A percentile compares a stretch with the other conserved stretches of the same genome.
phyloP scores from a whole-genome alignment of 1,139 yeast species.

The Pichia norvegensis region DNA sequence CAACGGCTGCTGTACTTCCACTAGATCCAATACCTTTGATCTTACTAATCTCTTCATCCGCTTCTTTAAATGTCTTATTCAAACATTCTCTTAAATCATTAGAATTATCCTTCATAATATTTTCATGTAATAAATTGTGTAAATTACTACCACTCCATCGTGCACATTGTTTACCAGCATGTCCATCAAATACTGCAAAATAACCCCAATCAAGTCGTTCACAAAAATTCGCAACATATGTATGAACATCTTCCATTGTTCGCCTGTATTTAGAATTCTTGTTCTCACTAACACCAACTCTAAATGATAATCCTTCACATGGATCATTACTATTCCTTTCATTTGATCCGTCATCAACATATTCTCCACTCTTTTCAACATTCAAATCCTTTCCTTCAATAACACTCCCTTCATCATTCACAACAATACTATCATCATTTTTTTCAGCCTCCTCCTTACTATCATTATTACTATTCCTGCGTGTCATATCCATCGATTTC shows the following conservation, averaged over 20 bases:
- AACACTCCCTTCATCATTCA: background rate
- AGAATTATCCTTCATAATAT: constrained; percentile 32
- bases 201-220: constrained; percentile 89
- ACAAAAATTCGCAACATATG: constrained; percentile 86
- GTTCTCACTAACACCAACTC: constrained; percentile 87
- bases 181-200: constrained; percentile 95
- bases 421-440: background rate
- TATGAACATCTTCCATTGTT: constrained; percentile 96
- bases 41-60: constrained; percentile 61
- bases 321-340: constrained; percentile 17
- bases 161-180: constrained; percentile 91
- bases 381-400: background rate
- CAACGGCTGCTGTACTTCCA: constrained; percentile 96
- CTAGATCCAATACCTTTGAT: constrained; percentile 52
- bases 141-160: constrained; percentile 91
- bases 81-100: constrained; percentile 49
- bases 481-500: constrained; percentile 16
- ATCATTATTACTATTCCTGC: constrained; percentile 6
- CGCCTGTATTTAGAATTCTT: constrained; percentile 72
- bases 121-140: constrained; percentile 57
- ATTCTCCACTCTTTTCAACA: background rate
- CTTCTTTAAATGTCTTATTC: constrained; percentile 56
- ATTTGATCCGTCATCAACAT: background rate
- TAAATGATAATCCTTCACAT: constrained; percentile 39
- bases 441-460: background rate